Base-by-base conservation (phyloP, 2,329 filamentous ascomycete genomes). In the Shiraia bambusicola region DNA sequence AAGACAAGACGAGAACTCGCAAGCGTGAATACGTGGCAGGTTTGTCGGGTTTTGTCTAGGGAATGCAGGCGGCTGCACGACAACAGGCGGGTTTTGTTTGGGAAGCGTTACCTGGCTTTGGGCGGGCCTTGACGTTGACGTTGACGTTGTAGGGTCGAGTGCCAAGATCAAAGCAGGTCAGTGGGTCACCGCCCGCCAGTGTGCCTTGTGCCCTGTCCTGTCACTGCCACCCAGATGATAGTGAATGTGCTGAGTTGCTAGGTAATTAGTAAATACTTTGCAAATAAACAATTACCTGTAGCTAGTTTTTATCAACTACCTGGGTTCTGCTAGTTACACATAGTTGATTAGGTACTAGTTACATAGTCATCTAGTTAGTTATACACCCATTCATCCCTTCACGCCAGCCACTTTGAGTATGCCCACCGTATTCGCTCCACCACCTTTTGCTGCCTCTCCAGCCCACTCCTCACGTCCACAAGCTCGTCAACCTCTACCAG, bases 351-450 rank as follows among this genome's bases (percentile, higher is more conserved):
- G n/a, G n/a, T n/a, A n/a, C n/a, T n/a, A n/a, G n/a, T n/a, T n/a
- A n/a, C n/a, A n/a, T n/a, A n/a, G n/a, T n/a, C n/a, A n/a, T n/a
- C n/a, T n/a, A n/a, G n/a, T 26, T 32, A 24, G 24, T 10, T 15
- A 13, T 28, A 15, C 24, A n/a, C 17, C 34, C 25, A n/a, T 25
- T 16, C 11, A 17, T 28, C 10, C 13, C 15, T 26, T 50, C 47
- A 64, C 8, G 54, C 61, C 33, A 76, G 67, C 86, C 87, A 96
- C 63, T 84, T 84, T 2, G 81, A 81, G 73, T 96, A 97, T 3
- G 87, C 86, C 92, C 93, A 97, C 49, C 88, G 79, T 54, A 97
- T 89, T 45, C 93, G 79, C 56, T 91, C 82, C 39, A 95, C 72
- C 30, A 92, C 87, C 64, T 82, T 84, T 45, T 84, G 77, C 73